These are phyloP conservation scores for Buddleja alternifolia DNA, from an alignment of 257 asterid genomes.

Conservation along the genomic window DNA sequence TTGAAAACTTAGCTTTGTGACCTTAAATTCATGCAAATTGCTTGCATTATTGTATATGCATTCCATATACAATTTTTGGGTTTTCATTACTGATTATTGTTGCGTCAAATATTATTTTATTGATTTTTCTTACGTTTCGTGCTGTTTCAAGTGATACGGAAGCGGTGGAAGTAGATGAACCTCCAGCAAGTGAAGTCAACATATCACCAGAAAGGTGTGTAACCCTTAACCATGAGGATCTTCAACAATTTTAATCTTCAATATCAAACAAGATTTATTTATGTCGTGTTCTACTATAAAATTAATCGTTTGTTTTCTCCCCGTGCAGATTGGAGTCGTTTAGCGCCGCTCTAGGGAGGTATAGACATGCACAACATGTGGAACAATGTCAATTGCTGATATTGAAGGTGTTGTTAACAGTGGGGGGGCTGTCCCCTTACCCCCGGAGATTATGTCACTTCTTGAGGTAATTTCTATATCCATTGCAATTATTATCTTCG, in stretches of 20 bases:
- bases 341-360: constrained; percentile 67
- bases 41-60: constrained; percentile 1
- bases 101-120: background rate
- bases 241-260: constrained; percentile 4
- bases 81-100: constrained; percentile 9
- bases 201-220: constrained; percentile 56
- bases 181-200: constrained; percentile 51
- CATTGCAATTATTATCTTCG: background rate
- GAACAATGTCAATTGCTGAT: constrained; percentile 76
- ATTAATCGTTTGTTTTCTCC: background rate
- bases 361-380: constrained; percentile 68
- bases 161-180: constrained; percentile 78
- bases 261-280: constrained; percentile 13
- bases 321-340: constrained; percentile 70
- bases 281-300: background rate
- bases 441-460: constrained; percentile 60
- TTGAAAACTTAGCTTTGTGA: background rate
- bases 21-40: background rate
- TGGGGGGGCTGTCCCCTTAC: constrained; percentile 63
- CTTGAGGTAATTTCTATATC: constrained; percentile 59
- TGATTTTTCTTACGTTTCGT: constrained; percentile 19
- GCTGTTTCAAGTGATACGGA: constrained; percentile 51
- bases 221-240: constrained; percentile 18
- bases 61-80: background rate
- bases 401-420: constrained; percentile 70